Evolutionary conservation across 2,329 filamentous ascomycete genomes (phyloP), one percentile per base, ranked within the genome.

Genomic region (Escovopsis sp.): DNA sequence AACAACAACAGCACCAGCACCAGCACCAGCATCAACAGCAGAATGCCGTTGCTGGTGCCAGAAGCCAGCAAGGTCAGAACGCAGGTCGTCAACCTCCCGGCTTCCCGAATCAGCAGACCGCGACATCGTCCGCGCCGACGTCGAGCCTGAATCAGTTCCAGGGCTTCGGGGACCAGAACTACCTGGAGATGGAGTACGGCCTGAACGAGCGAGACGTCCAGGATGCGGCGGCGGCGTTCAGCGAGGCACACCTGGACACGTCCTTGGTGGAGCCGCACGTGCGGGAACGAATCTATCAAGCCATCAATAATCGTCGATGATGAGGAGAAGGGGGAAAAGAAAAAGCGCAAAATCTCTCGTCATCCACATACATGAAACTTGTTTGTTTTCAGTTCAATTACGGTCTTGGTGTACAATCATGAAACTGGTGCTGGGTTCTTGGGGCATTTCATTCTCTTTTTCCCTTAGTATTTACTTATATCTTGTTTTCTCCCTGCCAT

Each of bases 121-220:
- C 39, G 13, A 35, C 38, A 27, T 36, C 41, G 12, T 39, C 42
- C n/a, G 15, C 39, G 5, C 37, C 40, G 12, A 28, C 43, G 10
- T 32, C 39, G 7, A 35, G 33, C 21, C 38, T 48, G 25, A 32
- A 27, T 19, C 39, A 42, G 16, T 46, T 47, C 29, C 41, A 42
- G 4, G 34, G 35, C 25, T 51, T 46, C 29, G 19, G 32, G 4
- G 42, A 44, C 18, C 44, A 46, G 26, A 45, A 36, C 32, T 51
- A 50, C 12, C 36, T 50, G 15, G 39, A 46, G 26, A 47, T 52
- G 38, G 45, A 50, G 26, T 48, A 49, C 21, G 41, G 43, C 11
- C 36, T 46, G 6, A 45, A 43, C 11, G 41, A 44, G 13, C 38
- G 42, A 11, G 41, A 43, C 29, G 41, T 44, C 4, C 43, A 43